Evolutionary conservation across 495 filamentous ascomycete species (phyloP).

Genomic region (Cetradonia linearis): DNA sequence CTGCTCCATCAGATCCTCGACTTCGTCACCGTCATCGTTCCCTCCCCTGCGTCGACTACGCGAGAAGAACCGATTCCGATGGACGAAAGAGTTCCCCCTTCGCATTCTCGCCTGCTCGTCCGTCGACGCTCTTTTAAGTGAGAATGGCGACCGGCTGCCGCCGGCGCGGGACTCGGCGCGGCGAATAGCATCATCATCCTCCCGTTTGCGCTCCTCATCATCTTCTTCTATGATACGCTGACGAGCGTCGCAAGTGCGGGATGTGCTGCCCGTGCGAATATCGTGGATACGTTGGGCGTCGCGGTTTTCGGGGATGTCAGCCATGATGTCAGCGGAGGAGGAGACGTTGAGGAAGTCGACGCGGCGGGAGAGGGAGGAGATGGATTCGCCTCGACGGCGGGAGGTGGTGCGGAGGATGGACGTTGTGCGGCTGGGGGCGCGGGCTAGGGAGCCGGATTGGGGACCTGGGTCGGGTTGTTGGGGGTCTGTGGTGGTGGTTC

Average conservation of each 20-base stretch:
- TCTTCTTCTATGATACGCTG: conserved; percentile 36
- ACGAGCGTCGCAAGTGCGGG: conserved; percentile 35
- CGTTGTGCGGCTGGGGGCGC: conserved; percentile 27
- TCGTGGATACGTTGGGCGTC: conserved; percentile 30
- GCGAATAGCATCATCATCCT: conserved; percentile 11
- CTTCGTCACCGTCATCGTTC: conserved; percentile 22
- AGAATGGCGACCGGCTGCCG: conserved; percentile 14
- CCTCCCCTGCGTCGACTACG: conserved; percentile 12
- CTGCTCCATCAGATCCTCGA: conserved; percentile 31
- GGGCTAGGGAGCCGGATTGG: conserved; percentile 13
- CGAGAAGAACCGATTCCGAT: conserved; percentile 33
- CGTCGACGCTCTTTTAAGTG: conserved; percentile 17
- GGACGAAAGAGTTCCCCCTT: conserved; percentile 18
- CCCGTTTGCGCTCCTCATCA: conserved; percentile 27
- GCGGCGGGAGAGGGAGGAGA: conserved; percentile 47
- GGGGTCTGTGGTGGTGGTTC: neutral
- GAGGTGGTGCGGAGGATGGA: conserved; percentile 46
- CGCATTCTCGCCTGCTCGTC: conserved; percentile 13
- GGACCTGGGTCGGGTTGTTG: conserved; percentile 13
- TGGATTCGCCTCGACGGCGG: conserved; percentile 43
- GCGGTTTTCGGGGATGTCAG: conserved; percentile 57
- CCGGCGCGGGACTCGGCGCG: conserved; percentile 22
- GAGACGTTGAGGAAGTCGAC: conserved; percentile 65
- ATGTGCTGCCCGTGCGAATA: conserved; percentile 30
- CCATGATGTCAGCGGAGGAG: conserved; percentile 49